Evolutionary conservation across 768 basidiomycete genomes (phyloP).

Genomic region (Tricholoma hemisulphureum): DNA sequence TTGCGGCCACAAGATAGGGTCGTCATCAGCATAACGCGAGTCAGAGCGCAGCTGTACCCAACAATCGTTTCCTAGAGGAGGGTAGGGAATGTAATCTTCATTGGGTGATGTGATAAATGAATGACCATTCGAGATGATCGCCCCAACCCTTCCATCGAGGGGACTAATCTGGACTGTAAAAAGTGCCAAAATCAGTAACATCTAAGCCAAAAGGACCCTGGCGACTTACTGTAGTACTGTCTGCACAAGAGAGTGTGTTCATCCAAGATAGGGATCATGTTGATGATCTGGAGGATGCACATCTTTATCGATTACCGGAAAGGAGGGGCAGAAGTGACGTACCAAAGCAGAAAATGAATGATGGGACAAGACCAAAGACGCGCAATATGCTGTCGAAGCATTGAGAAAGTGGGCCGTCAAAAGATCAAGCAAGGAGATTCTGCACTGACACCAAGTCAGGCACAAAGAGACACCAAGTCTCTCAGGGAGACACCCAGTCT

Average conservation of each 20-base stretch:
- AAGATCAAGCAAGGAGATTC: background rate
- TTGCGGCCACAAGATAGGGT: constrained; percentile 15
- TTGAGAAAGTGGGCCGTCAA: too few relatives aligned
- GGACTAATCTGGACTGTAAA: background rate
- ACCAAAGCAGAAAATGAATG: background rate
- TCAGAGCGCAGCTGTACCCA: constrained; percentile 5
- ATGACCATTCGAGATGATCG: background rate
- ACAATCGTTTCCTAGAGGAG: background rate
- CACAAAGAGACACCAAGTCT: background rate
- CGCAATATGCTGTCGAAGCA: background rate
- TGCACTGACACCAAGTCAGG: background rate
- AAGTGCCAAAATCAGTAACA: background rate
- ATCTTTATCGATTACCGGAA: background rate
- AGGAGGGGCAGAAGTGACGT: background rate
- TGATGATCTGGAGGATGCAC: background rate
- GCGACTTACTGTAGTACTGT: background rate
- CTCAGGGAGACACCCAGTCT: too few relatives aligned
- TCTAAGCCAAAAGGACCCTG: background rate
- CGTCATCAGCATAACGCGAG: constrained; percentile 10
- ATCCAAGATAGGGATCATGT: background rate
- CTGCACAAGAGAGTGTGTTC: background rate
- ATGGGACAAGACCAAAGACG: background rate
- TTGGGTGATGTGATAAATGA: background rate
- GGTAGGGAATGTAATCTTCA: background rate
- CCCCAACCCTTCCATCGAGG: background rate